Evolutionary conservation across 768 basidiomycete species (phyloP).

Genomic region (Suillus lakei): DNA sequence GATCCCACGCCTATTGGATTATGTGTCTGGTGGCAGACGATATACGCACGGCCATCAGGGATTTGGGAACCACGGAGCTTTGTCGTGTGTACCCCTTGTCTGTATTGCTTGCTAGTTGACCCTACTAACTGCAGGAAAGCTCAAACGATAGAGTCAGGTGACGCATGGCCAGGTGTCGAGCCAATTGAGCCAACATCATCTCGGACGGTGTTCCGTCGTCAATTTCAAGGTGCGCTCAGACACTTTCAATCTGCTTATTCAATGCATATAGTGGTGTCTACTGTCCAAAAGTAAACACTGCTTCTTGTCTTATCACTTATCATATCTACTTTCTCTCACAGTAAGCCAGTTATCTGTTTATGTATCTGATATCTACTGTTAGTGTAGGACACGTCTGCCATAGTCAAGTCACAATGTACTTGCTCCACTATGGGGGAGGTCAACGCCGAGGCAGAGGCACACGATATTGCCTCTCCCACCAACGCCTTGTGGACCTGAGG

Average conservation of each 20-base stretch:
- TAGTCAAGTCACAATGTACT: not conserved
- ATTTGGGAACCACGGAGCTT: too few relatives aligned
- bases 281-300: not conserved
- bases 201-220: not conserved
- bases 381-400: not conserved
- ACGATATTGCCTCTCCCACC: slow-evolving; percentile 37
- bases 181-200: too few relatives aligned
- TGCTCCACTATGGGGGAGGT: not conserved
- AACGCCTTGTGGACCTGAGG: slow-evolving; percentile 54
- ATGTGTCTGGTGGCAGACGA: too few relatives aligned
- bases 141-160: not conserved
- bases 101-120: too few relatives aligned
- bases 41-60: too few relatives aligned
- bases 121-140: too few relatives aligned
- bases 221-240: not conserved
- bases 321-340: not conserved
- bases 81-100: too few relatives aligned
- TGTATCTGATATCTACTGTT: not conserved
- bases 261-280: not conserved
- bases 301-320: not conserved
- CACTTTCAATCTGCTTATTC: not conserved
- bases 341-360: not conserved
- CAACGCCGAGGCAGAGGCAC: slow-evolving; percentile 9
- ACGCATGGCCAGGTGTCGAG: not conserved
- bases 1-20: too few relatives aligned